A percentile compares a stretch with the other conserved stretches of the same genome.
phyloP scores from a whole-genome alignment of 768 basidiomycete species.

The Clavulina sp. region DNA sequence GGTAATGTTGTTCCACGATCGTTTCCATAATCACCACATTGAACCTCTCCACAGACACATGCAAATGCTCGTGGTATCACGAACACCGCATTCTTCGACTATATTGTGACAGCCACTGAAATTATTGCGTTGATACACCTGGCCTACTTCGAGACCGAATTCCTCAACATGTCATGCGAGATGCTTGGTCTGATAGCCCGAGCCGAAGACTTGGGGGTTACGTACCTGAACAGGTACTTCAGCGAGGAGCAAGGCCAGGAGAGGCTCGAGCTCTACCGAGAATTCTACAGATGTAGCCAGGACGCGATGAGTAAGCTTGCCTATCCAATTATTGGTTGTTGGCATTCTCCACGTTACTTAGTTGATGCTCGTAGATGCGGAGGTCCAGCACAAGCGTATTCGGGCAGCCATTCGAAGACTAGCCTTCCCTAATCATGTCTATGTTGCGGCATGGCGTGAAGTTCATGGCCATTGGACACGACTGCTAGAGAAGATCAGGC shows the following conservation, averaged over 20 bases:
- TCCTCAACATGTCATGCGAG: not conserved
- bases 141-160: not conserved
- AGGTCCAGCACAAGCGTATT: conserved; percentile 64
- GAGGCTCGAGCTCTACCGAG: not conserved
- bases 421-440: conserved; percentile 43
- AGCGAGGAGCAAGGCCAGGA: not conserved
- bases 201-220: not conserved
- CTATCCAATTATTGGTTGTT: too few relatives aligned
- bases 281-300: not conserved
- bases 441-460: conserved; percentile 70
- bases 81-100: too few relatives aligned
- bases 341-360: too few relatives aligned
- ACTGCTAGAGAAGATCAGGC: conserved; percentile 46
- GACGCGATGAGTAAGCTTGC: too few relatives aligned
- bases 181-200: not conserved
- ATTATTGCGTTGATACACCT: not conserved
- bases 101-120: not conserved
- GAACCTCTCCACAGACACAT: too few relatives aligned
- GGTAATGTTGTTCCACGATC: too few relatives aligned
- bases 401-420: conserved; percentile 51
- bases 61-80: too few relatives aligned
- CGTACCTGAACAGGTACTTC: conserved; percentile 4
- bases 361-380: too few relatives aligned
- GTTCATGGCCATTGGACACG: conserved; percentile 59
- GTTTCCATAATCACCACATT: too few relatives aligned